Evolutionary conservation across 352 stramenopile genomes (phyloP).

Genomic region (Phytophthora pistaciae): DNA sequence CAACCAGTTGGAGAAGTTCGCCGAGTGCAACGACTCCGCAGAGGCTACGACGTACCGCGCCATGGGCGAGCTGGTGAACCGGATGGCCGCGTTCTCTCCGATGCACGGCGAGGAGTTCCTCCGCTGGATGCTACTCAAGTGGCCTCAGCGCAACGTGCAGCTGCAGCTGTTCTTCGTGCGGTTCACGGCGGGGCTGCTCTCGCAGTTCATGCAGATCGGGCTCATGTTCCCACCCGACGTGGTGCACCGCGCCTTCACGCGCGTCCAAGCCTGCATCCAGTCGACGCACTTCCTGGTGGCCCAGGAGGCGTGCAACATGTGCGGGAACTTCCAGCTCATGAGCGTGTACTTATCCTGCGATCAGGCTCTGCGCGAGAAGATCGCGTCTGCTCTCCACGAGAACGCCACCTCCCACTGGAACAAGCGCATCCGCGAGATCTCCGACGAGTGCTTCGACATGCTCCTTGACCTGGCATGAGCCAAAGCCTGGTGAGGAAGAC

Average conservation of each 20-base stretch:
- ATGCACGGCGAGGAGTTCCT: constrained; percentile 71
- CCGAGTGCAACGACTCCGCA: constrained; percentile 64
- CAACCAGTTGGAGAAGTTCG: constrained; percentile 76
- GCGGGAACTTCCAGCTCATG: constrained; percentile 73
- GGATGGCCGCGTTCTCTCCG: constrained; percentile 66
- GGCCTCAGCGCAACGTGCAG: constrained; percentile 77
- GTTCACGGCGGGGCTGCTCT: constrained; percentile 66
- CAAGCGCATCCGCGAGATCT: constrained; percentile 77
- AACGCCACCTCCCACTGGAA: constrained; percentile 81
- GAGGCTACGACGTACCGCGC: constrained; percentile 73
- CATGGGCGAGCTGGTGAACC: constrained; percentile 70
- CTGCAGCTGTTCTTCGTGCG: constrained; percentile 82
- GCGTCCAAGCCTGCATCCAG: constrained; percentile 60
- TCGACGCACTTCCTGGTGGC: constrained; percentile 81
- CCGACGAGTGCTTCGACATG: constrained; percentile 85
- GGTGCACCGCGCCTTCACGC: constrained; percentile 58
- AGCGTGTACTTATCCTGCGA: constrained; percentile 72
- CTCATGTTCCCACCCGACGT: constrained; percentile 61
- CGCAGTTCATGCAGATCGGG: constrained; percentile 67
- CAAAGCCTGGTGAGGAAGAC: background rate
- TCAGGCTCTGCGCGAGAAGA: constrained; percentile 60
- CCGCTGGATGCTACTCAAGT: constrained; percentile 77
- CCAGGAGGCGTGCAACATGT: constrained; percentile 74
- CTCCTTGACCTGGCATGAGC: constrained; percentile 79
- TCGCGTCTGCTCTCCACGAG: constrained; percentile 71